phyloP scores from a whole-genome alignment of 306 rosid genomes.

The Spatholobus suberectus region DNA sequence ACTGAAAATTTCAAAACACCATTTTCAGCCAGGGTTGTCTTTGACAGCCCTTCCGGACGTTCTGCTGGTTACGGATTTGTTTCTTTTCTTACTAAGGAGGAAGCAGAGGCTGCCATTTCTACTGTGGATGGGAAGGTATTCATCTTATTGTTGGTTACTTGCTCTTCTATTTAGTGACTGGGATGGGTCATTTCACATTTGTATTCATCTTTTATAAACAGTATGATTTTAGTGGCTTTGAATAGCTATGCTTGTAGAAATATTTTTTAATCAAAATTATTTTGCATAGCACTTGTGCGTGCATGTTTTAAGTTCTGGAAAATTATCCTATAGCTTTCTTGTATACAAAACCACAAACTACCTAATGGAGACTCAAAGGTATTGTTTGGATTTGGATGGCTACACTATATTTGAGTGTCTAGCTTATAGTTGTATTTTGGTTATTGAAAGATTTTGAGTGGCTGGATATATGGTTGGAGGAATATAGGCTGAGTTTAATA shows the following conservation, averaged over 20 bases:
- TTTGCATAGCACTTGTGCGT: background rate
- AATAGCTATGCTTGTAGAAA: background rate
- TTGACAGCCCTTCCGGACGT: constrained; percentile 66
- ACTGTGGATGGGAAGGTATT: constrained; percentile 82
- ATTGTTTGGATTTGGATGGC: background rate
- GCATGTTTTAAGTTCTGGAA: background rate
- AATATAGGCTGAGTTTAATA: background rate
- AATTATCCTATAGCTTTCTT: background rate
- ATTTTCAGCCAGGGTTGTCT: constrained; percentile 83
- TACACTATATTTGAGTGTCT: background rate
- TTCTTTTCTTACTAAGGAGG: constrained; percentile 76
- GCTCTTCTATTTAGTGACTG: constrained; percentile 18
- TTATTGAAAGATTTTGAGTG: background rate
- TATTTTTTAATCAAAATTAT: background rate
- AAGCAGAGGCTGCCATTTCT: constrained; percentile 80
- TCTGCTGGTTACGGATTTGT: constrained; percentile 88
- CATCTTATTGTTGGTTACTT: constrained; percentile 20
- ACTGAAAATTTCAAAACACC: constrained; percentile 75
- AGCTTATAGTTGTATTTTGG: background rate
- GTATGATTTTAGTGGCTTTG: background rate
- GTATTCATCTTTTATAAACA: background rate
- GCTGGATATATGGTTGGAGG: constrained; percentile 1
- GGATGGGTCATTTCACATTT: background rate
- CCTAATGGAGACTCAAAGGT: background rate
- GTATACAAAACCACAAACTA: background rate